phyloP scores from a whole-genome alignment of 768 basidiomycete genomes.

The Kwoniella sp. region DNA sequence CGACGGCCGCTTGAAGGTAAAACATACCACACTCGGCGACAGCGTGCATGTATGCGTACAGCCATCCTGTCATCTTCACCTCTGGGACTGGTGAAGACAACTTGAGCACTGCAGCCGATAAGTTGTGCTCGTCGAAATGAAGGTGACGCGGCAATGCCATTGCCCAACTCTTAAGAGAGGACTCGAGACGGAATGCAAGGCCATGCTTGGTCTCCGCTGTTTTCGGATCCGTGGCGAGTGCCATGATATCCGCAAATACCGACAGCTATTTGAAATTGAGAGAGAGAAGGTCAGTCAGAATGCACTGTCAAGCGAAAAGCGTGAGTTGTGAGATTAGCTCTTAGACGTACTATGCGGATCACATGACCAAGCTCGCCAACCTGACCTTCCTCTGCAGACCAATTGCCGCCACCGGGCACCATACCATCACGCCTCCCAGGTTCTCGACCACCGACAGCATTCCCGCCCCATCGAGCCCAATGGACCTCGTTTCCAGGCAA shows the following conservation, averaged over 20 bases:
- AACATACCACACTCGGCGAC: conserved; percentile 56
- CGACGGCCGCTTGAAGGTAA: conserved; percentile 52
- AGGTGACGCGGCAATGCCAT: conserved; percentile 44
- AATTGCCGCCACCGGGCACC: conserved; percentile 33
- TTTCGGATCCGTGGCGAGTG: conserved; percentile 34
- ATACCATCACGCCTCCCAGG: conserved; percentile 39
- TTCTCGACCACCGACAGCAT: conserved; percentile 27
- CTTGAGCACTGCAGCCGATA: conserved; percentile 30
- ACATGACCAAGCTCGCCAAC: conserved; percentile 54
- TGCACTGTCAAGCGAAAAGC: neutral
- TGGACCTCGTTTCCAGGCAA: conserved; percentile 46
- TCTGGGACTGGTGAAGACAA: conserved; percentile 37
- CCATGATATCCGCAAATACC: conserved; percentile 51
- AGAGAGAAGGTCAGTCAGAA: neutral
- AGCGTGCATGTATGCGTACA: conserved; percentile 53
- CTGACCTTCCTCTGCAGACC: conserved; percentile 42
- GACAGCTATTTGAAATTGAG: conserved; percentile 34
- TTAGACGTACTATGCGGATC: conserved; percentile 49
- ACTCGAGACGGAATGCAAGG: conserved; percentile 17
- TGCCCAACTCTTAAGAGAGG: conserved; percentile 47
- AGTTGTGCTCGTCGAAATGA: conserved; percentile 50
- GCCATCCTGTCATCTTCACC: conserved; percentile 44
- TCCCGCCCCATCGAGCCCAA: conserved; percentile 47
- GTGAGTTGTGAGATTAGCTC: neutral
- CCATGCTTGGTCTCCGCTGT: conserved; percentile 11